Evolutionary conservation across 805 yeast genomes (phyloP).

Genomic region (Metschnikowia drakensbergensis): DNA sequence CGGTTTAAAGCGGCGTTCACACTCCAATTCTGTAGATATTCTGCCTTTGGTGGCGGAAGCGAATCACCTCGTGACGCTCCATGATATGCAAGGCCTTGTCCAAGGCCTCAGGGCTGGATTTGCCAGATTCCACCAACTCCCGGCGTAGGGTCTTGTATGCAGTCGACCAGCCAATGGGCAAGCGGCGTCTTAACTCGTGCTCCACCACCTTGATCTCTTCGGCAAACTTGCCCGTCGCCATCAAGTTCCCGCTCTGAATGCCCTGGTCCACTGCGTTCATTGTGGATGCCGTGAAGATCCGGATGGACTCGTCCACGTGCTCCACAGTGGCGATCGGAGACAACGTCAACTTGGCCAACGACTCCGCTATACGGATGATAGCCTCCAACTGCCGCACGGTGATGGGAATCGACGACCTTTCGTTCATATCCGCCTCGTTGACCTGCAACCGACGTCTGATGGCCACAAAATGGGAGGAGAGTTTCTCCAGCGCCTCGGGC

Average conservation of each 20-base stretch:
- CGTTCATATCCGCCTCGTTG: conserved; percentile 77
- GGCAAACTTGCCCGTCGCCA: conserved; percentile 55
- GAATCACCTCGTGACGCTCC: conserved; percentile 84
- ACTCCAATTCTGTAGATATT: conserved; percentile 18
- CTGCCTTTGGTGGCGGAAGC: conserved; percentile 68
- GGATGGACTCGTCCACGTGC: conserved; percentile 93
- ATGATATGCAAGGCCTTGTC: conserved; percentile 78
- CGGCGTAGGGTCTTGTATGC: conserved; percentile 76
- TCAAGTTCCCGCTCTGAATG: conserved; percentile 39
- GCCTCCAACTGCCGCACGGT: conserved; percentile 98
- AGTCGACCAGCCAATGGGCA: conserved; percentile 96
- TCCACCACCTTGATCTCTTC: conserved; percentile 78
- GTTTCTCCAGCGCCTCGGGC: conserved; percentile 82
- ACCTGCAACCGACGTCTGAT: conserved; percentile 80
- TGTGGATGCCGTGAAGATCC: conserved; percentile 93
- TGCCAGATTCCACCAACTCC: conserved; percentile 70
- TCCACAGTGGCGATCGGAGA: conserved; percentile 80
- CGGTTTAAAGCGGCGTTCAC: neutral
- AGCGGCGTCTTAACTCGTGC: conserved; percentile 78
- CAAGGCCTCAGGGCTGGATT: conserved; percentile 64
- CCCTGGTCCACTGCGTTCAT: conserved; percentile 89
- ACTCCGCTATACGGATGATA: conserved; percentile 90
- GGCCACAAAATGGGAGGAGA: conserved; percentile 88
- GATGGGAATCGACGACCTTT: conserved; percentile 92
- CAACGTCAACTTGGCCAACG: conserved; percentile 81